Percentiles rank a stretch among this genome's conserved stretches.
Conservation (phyloP, 2,329 filamentous ascomycete species). For the Penicillium oxalicum region DNA sequence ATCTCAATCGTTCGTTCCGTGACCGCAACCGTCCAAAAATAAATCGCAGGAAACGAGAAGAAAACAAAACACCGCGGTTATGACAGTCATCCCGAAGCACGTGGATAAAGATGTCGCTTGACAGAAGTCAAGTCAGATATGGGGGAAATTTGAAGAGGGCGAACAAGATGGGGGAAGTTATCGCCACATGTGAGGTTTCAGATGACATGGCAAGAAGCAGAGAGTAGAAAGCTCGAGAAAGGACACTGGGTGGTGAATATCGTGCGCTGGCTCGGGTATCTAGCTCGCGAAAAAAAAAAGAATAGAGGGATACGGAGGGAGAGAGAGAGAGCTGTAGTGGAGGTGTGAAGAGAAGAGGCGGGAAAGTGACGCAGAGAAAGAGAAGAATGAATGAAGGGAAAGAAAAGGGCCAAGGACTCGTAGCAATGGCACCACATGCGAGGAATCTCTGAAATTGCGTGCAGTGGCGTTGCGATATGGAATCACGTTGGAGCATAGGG, state of each 20-base stretch:
- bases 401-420: no score
- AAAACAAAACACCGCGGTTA: conserved; percentile 11
- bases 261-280: conserved; percentile 16
- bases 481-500: no score
- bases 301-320: background rate
- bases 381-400: no score
- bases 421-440: no score
- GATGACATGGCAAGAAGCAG: conserved; percentile 11
- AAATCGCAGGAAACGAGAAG: background rate
- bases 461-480: no score
- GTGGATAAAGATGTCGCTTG: background rate
- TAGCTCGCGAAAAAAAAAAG: conserved; percentile 13
- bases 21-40: conserved; percentile 4
- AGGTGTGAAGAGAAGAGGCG: no score
- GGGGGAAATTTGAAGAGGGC: conserved; percentile 1
- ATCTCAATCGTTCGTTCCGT: conserved; percentile 13
- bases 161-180: background rate
- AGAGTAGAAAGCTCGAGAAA: conserved; percentile 5
- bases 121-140: conserved; percentile 8
- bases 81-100: conserved; percentile 7
- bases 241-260: conserved; percentile 4
- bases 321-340: background rate
- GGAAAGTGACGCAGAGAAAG: no score
- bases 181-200: background rate
- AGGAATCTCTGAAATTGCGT: no score